Conservation (phyloP, 331 rosid genomes). For the Malus hybrid region DNA sequence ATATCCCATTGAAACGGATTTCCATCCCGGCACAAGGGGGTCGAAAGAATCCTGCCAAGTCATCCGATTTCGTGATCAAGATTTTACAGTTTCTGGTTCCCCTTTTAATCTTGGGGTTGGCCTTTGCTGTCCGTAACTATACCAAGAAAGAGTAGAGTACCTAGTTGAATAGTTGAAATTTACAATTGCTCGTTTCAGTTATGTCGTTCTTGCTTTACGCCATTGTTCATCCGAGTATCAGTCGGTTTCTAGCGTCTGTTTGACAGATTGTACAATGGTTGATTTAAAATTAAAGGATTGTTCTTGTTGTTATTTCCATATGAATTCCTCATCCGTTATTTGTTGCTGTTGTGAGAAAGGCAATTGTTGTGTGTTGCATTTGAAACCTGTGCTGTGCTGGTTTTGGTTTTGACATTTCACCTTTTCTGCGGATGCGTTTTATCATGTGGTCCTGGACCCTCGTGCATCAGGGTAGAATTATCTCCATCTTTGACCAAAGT, state of each 20-base stretch:
- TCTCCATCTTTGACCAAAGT: too few relatives aligned
- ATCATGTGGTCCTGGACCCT: not conserved
- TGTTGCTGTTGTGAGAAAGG: not conserved
- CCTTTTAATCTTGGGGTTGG: slow-evolving; percentile 76
- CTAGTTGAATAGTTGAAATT: too few relatives aligned
- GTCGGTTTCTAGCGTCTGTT: not conserved
- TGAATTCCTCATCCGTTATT: not conserved
- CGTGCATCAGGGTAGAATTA: too few relatives aligned
- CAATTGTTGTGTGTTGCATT: not conserved
- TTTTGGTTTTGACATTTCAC: not conserved
- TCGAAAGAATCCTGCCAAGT: slow-evolving; percentile 56
- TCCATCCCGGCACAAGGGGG: slow-evolving; percentile 44
- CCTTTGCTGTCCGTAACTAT: slow-evolving; percentile 72
- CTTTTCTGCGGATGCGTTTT: not conserved
- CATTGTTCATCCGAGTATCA: not conserved
- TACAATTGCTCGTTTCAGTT: not conserved
- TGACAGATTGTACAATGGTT: not conserved
- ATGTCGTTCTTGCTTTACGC: not conserved
- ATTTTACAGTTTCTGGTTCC: slow-evolving; percentile 86
- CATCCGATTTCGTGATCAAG: slow-evolving; percentile 68
- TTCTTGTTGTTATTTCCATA: not conserved
- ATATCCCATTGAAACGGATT: slow-evolving; percentile 44
- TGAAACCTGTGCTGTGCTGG: not conserved
- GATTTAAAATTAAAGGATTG: not conserved
- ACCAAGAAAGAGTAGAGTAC: slow-evolving; percentile 70